These are phyloP conservation scores for Ballota nigra DNA, from an alignment of 257 asterid genomes.

Conservation along the genomic window DNA sequence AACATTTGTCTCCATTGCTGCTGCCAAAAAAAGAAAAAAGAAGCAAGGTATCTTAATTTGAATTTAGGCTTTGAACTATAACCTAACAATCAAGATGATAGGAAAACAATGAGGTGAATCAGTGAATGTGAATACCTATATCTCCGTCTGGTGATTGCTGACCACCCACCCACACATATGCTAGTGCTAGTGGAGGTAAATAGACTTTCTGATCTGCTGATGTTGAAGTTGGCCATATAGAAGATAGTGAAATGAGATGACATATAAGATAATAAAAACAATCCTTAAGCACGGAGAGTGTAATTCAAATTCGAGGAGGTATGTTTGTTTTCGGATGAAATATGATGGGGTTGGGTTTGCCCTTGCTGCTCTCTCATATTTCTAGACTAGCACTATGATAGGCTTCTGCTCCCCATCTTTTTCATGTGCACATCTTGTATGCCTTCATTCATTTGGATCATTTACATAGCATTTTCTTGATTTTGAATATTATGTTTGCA, in stretches of 20 bases:
- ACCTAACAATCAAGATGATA: background rate
- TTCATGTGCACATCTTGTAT: background rate
- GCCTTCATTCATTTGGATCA: background rate
- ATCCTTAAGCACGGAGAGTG: background rate
- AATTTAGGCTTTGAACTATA: background rate
- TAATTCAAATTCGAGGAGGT: background rate
- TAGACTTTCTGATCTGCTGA: background rate
- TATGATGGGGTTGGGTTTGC: background rate
- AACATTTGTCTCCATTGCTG: too few species aligned
- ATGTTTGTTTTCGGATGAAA: background rate
- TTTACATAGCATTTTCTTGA: background rate
- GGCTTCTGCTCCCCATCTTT: background rate
- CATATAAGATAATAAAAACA: background rate
- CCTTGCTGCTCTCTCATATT: background rate
- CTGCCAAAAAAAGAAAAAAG: too few species aligned
- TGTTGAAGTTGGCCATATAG: constrained; percentile 1
- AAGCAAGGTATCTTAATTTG: background rate
- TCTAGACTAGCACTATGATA: too few species aligned
- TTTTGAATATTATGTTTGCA: constrained; percentile 32
- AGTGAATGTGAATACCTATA: background rate
- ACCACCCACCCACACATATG: background rate
- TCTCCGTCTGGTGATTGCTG: background rate
- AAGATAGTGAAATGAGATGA: background rate
- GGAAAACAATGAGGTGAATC: too few species aligned
- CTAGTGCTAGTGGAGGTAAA: background rate